These are phyloP conservation scores for Penicillium coffeae DNA, from an alignment of 495 filamentous ascomycete genomes.

Conservation along the genomic window DNA sequence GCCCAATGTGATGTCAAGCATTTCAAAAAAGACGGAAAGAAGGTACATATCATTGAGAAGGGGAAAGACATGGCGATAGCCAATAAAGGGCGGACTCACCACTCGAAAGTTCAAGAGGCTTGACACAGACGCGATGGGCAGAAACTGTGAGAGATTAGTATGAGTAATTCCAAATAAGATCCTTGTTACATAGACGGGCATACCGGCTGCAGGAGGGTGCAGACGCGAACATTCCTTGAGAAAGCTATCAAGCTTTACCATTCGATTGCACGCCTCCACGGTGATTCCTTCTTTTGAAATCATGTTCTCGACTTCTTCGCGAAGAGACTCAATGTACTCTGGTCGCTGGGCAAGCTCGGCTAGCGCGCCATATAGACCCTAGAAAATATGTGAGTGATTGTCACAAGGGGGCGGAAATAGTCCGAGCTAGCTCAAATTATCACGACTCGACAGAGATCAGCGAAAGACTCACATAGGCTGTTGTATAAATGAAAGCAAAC, in stretches of 20 bases:
- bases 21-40: no score
- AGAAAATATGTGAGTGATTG: neutral
- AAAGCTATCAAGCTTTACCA: slow-evolving; percentile 25
- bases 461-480: slow-evolving; percentile 15
- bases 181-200: slow-evolving; percentile 7
- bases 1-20: neutral
- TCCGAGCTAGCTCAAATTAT: neutral
- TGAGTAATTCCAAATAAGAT: no score
- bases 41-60: no score
- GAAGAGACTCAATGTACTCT: slow-evolving; percentile 23
- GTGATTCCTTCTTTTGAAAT: slow-evolving; percentile 9
- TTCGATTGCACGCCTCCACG: slow-evolving; percentile 13
- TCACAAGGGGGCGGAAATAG: neutral
- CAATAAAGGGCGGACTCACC: slow-evolving; percentile 6
- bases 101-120: slow-evolving; percentile 15
- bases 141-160: slow-evolving; percentile 19
- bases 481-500: slow-evolving; percentile 27
- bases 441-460: neutral
- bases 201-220: slow-evolving; percentile 24
- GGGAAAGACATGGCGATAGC: no score
- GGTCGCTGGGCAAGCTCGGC: slow-evolving; percentile 22
- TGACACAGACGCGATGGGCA: slow-evolving; percentile 21
- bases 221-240: slow-evolving; percentile 28
- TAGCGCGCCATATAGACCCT: slow-evolving; percentile 22
- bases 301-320: slow-evolving; percentile 17